Conservation (phyloP, 768 basidiomycete genomes). For the Mycena floridula region DNA sequence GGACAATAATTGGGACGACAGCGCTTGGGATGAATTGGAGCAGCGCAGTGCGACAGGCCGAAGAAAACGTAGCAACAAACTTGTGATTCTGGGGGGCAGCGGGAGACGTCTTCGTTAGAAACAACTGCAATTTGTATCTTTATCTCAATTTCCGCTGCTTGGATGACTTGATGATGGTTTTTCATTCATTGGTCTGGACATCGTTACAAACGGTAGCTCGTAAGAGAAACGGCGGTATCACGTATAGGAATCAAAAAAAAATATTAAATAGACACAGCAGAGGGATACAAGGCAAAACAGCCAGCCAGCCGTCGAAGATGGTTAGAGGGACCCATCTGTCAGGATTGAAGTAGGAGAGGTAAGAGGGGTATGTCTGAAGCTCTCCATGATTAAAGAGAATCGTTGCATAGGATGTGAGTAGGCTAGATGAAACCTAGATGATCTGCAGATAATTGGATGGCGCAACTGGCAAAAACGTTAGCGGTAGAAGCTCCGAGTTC, state of each 20-base stretch:
- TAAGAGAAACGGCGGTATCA: too few relatives aligned
- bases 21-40: conserved; percentile 79
- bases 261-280: not conserved
- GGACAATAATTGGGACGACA: conserved; percentile 48
- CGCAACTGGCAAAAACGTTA: conserved; percentile 44
- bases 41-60: conserved; percentile 43
- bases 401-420: not conserved
- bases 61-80: conserved; percentile 54
- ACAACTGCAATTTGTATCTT: conserved; percentile 3
- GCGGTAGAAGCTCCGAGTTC: not conserved
- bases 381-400: not conserved
- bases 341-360: not conserved
- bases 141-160: not conserved
- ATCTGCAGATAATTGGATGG: conserved; percentile 85
- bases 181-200: too few relatives aligned
- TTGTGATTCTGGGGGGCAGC: conserved; percentile 70
- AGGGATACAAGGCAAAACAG: too few relatives aligned
- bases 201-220: too few relatives aligned
- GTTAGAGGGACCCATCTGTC: not conserved
- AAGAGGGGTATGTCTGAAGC: conserved; percentile 5
- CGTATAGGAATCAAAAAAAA: not conserved
- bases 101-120: conserved; percentile 36
- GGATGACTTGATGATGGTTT: too few relatives aligned
- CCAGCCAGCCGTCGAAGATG: not conserved
- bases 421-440: conserved; percentile 34